These are phyloP conservation scores for Naganishia antarctica DNA, from an alignment of 768 basidiomycete genomes.

Conservation along the genomic window DNA sequence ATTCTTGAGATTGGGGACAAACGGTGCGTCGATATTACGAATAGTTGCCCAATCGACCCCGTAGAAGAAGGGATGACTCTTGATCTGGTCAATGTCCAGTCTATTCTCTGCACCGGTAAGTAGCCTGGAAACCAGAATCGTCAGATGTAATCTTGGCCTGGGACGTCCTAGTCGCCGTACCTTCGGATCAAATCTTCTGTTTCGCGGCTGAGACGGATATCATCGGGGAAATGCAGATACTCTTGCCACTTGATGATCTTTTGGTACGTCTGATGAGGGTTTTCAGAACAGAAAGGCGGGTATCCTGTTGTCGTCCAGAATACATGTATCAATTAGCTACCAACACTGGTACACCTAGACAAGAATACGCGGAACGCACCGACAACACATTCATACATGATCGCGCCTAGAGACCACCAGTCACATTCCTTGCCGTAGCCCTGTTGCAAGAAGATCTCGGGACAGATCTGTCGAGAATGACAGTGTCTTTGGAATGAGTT, in stretches of 20 bases:
- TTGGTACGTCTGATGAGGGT: constrained; percentile 93
- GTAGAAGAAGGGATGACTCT: constrained; percentile 63
- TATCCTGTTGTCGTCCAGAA: constrained; percentile 55
- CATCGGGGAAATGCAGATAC: constrained; percentile 83
- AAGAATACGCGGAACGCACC: constrained; percentile 47
- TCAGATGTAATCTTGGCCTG: neutral
- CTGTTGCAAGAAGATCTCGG: constrained; percentile 91
- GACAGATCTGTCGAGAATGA: constrained; percentile 65
- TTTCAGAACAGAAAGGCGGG: constrained; percentile 93
- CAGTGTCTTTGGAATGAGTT: neutral
- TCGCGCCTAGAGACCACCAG: constrained; percentile 98
- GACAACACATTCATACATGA: constrained; percentile 96
- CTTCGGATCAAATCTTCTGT: constrained; percentile 81
- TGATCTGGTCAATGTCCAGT: constrained; percentile 77
- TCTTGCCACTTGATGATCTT: constrained; percentile 94
- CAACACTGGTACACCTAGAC: neutral
- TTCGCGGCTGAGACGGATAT: constrained; percentile 85
- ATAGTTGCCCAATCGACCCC: constrained; percentile 91
- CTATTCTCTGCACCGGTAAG: constrained; percentile 79
- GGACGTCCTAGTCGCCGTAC: constrained; percentile 52
- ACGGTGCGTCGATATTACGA: constrained; percentile 85
- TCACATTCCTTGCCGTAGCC: constrained; percentile 99
- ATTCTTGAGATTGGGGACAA: constrained; percentile 87
- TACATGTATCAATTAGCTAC: neutral
- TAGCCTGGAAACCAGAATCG: constrained; percentile 50